Evolutionary conservation across 2,329 filamentous ascomycete genomes (phyloP).

Genomic region (Pseudopyricularia javanii): DNA sequence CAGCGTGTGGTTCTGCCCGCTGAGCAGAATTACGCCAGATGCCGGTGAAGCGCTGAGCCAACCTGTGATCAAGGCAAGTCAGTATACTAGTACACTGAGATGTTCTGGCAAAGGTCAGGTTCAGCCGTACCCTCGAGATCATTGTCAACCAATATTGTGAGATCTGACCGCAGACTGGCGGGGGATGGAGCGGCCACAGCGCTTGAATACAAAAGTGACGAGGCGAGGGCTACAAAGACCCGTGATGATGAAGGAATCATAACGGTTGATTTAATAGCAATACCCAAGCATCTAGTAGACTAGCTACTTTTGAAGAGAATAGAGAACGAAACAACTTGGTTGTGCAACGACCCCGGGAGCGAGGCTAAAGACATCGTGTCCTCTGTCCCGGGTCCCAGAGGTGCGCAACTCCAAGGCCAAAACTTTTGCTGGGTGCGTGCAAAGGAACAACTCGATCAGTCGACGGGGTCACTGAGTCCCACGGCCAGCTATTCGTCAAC

Average conservation of each 20-base stretch:
- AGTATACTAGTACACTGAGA: neutral
- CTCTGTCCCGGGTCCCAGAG: too few relatives aligned
- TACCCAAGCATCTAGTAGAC: neutral
- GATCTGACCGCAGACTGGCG: constrained; percentile 18
- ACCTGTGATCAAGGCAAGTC: constrained; percentile 13
- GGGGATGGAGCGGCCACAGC: constrained; percentile 18
- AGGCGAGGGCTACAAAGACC: constrained; percentile 4
- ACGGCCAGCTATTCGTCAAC: too few relatives aligned
- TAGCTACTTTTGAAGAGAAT: too few relatives aligned
- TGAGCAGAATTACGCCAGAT: constrained; percentile 22
- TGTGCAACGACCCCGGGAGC: too few relatives aligned
- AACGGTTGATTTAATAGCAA: neutral
- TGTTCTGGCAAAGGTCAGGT: too few relatives aligned
- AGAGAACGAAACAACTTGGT: too few relatives aligned
- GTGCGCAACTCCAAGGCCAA: too few relatives aligned
- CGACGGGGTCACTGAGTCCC: too few relatives aligned
- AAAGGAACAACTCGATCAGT: too few relatives aligned
- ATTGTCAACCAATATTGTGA: constrained; percentile 26
- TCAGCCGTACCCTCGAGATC: constrained; percentile 22
- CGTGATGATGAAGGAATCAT: constrained; percentile 6
- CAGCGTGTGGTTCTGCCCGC: constrained; percentile 11
- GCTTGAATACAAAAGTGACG: constrained; percentile 7
- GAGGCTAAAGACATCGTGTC: too few relatives aligned
- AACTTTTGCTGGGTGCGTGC: too few relatives aligned
- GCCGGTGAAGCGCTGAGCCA: constrained; percentile 15